Conservation (phyloP, 2,329 filamentous ascomycete genomes). For the Ophiostoma sp. region DNA sequence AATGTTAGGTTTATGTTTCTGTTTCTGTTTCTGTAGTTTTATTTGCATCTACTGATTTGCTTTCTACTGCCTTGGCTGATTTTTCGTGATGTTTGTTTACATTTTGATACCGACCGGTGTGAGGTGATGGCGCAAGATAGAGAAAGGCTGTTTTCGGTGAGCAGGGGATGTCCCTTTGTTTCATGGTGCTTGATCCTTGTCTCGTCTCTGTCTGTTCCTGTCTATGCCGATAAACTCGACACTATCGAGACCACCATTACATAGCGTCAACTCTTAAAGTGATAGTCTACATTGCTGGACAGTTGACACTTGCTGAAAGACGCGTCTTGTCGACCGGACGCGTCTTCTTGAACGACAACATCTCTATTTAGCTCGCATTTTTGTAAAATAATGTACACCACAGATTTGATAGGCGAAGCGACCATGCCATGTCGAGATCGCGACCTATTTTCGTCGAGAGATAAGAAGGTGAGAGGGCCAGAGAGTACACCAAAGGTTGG, state of each 20-base stretch:
- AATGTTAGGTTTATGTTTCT: not conserved
- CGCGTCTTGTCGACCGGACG: not conserved
- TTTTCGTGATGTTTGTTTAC: not conserved
- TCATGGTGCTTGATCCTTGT: not conserved
- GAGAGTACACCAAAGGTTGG: not conserved
- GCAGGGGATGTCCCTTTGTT: not conserved
- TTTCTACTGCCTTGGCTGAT: too few relatives aligned
- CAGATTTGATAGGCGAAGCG: not conserved
- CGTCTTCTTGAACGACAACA: not conserved
- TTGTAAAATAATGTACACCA: slow-evolving; percentile 1
- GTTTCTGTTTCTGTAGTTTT: too few relatives aligned
- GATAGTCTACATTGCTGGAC: slow-evolving; percentile 6
- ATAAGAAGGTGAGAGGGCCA: not conserved
- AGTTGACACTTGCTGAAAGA: not conserved
- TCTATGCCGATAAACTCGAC: not conserved
- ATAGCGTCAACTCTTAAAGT: not conserved
- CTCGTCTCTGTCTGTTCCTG: not conserved
- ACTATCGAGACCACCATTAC: not conserved
- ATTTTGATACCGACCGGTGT: not conserved
- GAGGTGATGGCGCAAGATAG: not conserved
- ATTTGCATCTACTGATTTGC: not conserved
- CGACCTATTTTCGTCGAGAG: not conserved
- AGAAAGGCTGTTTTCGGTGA: not conserved
- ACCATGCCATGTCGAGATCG: not conserved
- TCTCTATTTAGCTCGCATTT: not conserved